Evolutionary conservation across 495 filamentous ascomycete genomes (phyloP), one percentile per base, ranked within the genome.

Genomic region (Filosporella fistucella): DNA sequence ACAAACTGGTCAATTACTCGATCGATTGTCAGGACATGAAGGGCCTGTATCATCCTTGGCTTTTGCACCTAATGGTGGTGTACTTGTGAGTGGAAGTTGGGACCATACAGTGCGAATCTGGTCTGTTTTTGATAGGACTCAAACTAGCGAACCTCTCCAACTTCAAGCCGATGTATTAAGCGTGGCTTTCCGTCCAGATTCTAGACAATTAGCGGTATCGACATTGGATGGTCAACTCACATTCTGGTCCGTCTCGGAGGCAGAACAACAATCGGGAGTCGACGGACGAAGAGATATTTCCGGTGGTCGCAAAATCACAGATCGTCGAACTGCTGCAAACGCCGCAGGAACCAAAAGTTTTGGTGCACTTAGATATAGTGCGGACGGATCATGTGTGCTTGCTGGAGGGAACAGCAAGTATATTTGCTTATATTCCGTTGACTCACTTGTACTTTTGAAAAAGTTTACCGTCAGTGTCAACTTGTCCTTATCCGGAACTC

Each of bases 391-490:
- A 45, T 96, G 91, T 62, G 73, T 97, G 18, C 71, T 98, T 32
- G 91, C 90, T 0, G 90, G 76, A 39, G 93, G 93, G 5, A 96
- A 90, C 66, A 95, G 88, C 78, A 98, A 96, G 68, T 96, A 89
- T 60, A 95, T 98, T 23, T 97, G 94, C 60, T 70, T 98, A 44
- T 98, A 98, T 64, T 89, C 93, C 40, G 87, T 93, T 18, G 76
- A 76, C 34, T 91, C 90, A 3, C 89, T 90, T 57, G 86, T 88
- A 3, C 70, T 98, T n/a, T 68, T 96, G 45, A 95, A 91, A 56
- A 95, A 95, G 54, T 97, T 83, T 59, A 95, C 91, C 1, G 89
- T 96, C 47, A 93, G 88, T 33, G 79, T 94, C 62, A 98, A 98
- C 63, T 75, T 95, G 2, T 91, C 90, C 13, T 73, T 98, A 4